Conservation (phyloP, 352 stramenopile genomes). For the Phytopythium montanum region DNA sequence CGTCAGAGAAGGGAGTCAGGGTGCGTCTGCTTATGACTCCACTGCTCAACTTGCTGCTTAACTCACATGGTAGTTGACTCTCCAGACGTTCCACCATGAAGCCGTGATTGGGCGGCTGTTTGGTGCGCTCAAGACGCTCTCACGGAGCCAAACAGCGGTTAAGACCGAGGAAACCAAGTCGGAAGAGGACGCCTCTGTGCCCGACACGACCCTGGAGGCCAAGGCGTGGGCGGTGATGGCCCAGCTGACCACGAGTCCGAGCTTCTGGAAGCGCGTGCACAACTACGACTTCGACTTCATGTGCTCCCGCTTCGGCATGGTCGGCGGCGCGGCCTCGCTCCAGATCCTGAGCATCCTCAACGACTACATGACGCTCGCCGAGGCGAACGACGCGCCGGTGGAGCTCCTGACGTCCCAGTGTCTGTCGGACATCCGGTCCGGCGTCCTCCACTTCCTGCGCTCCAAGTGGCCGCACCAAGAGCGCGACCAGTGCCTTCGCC, state of each 20-base stretch:
- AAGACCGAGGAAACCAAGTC: not conserved
- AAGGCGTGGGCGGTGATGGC: constrained; percentile 50
- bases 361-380: constrained; percentile 48
- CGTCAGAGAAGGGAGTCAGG: constrained; percentile 42
- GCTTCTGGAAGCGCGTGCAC: constrained; percentile 45
- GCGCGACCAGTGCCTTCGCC: constrained; percentile 53
- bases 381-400: constrained; percentile 30
- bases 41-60: too few relatives aligned
- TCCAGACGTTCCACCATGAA: constrained; percentile 41
- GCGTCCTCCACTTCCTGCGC: constrained; percentile 58
- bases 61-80: too few relatives aligned
- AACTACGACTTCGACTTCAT: constrained; percentile 67
- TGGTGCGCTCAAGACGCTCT: constrained; percentile 41
- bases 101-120: constrained; percentile 42
- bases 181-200: not conserved
- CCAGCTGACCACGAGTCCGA: constrained; percentile 21
- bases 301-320: constrained; percentile 45
- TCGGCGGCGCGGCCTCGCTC: constrained; percentile 29
- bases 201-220: constrained; percentile 11
- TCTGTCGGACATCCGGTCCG: constrained; percentile 52
- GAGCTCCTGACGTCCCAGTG: constrained; percentile 55
- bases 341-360: constrained; percentile 52
- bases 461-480: constrained; percentile 71
- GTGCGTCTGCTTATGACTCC: constrained; percentile 13
- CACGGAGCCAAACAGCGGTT: constrained; percentile 11